Conservation (phyloP, 305 asterid species). For the Fraxinus dipetala region DNA sequence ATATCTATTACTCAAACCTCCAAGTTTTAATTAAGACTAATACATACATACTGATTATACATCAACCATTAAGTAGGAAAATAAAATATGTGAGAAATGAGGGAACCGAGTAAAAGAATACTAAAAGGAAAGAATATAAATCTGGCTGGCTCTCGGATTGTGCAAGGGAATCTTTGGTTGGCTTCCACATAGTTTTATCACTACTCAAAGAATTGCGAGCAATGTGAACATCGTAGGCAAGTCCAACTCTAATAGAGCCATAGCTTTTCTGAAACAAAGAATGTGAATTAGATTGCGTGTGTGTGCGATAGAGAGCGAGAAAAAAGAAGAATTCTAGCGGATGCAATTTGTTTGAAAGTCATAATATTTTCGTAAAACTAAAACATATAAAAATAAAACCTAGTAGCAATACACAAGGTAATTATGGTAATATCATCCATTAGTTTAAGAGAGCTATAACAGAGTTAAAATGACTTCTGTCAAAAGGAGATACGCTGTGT, state of each 20-base stretch:
- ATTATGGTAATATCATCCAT: too few species aligned
- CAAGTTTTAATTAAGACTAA: not conserved
- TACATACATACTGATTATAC: not conserved
- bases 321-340: not conserved
- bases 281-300: not conserved
- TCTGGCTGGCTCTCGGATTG: slow-evolving; percentile 76
- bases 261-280: slow-evolving; percentile 22
- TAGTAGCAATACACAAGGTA: too few species aligned
- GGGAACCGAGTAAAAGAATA: slow-evolving; percentile 19
- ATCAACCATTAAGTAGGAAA: not conserved
- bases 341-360: too few species aligned
- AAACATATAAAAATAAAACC: too few species aligned
- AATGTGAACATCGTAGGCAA: too few species aligned
- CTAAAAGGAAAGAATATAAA: slow-evolving; percentile 91
- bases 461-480: too few species aligned
- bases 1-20: slow-evolving; percentile 24
- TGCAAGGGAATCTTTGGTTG: slow-evolving; percentile 76
- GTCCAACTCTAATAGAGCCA: slow-evolving; percentile 63
- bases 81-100: not conserved
- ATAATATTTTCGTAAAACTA: too few species aligned
- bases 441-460: too few species aligned
- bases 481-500: too few species aligned
- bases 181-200: slow-evolving; percentile 67
- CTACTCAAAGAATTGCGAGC: not conserved
- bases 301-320: slow-evolving; percentile 7